Percentiles rank a stretch among this genome's conserved stretches.
phyloP scores from a whole-genome alignment of 495 filamentous ascomycete species.

The Aeminium ludgeri region DNA sequence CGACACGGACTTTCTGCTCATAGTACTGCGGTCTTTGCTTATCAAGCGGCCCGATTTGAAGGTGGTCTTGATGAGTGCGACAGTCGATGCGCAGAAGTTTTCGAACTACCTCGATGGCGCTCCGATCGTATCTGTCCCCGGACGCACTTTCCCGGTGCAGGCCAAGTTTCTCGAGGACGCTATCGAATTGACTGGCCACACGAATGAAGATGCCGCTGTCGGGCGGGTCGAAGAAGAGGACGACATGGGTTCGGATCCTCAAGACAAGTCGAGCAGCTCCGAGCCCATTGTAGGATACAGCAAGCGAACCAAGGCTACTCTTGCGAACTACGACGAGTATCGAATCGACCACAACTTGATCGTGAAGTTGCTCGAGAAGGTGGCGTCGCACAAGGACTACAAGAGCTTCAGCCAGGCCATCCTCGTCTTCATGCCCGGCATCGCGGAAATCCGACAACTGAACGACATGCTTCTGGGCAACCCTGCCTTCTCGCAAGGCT shows the following conservation, averaged over 20 bases:
- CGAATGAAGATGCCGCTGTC: conserved; percentile 40
- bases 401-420: conserved; percentile 69
- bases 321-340: conserved; percentile 69
- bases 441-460: conserved; percentile 77
- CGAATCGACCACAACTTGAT: conserved; percentile 73
- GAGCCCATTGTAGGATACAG: conserved; percentile 52
- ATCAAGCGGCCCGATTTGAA: conserved; percentile 52
- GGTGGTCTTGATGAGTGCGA: conserved; percentile 91
- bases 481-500: conserved; percentile 46
- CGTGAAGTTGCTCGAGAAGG: conserved; percentile 49
- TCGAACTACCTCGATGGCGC: conserved; percentile 73
- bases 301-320: conserved; percentile 49
- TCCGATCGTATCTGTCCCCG: conserved; percentile 74
- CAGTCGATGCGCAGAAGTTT: conserved; percentile 78
- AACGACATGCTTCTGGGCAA: conserved; percentile 66
- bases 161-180: conserved; percentile 84
- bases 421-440: conserved; percentile 82
- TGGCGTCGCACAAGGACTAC: conserved; percentile 50
- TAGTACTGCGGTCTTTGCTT: conserved; percentile 72
- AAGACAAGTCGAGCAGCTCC: conserved; percentile 15
- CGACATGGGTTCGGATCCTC: conserved; percentile 24
- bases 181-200: conserved; percentile 61
- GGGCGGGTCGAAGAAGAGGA: conserved; percentile 30
- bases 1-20: conserved; percentile 85
- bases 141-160: conserved; percentile 80